Conservation (phyloP, 2,329 filamentous ascomycete species). For the Alternaria triticina region DNA sequence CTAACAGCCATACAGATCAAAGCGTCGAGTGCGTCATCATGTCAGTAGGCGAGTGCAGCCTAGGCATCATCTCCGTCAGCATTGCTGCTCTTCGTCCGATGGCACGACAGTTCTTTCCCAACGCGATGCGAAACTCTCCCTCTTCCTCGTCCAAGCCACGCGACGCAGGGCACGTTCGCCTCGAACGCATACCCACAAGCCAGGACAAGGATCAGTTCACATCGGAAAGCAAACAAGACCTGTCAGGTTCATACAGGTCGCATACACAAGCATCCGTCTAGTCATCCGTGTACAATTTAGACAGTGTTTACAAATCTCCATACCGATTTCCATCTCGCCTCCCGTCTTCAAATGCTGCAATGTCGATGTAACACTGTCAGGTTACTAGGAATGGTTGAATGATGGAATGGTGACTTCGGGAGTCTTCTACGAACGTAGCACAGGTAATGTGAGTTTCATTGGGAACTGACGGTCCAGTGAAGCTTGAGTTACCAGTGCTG, state of each 20-base stretch:
- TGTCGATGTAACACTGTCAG: not conserved
- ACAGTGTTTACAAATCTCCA: not conserved
- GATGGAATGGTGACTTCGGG: not conserved
- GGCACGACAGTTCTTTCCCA: slow-evolving; percentile 25
- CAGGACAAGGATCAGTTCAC: not conserved
- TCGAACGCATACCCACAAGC: not conserved
- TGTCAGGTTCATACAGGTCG: not conserved
- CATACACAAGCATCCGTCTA: not conserved
- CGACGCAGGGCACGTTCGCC: not conserved
- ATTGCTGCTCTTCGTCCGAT: slow-evolving; percentile 37
- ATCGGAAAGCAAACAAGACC: not conserved
- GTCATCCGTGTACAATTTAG: not conserved
- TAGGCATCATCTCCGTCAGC: slow-evolving; percentile 39
- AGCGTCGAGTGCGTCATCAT: slow-evolving; percentile 30
- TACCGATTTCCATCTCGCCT: not conserved
- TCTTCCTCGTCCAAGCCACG: not conserved
- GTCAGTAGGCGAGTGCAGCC: slow-evolving; percentile 37
- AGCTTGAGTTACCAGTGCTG: not conserved
- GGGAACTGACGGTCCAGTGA: not conserved
- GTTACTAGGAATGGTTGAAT: not conserved
- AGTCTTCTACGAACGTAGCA: not conserved
- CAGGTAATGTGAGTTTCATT: not conserved
- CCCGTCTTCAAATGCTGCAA: not conserved
- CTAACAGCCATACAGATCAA: slow-evolving; percentile 16
- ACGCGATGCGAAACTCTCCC: not conserved